Conservation (phyloP, 805 yeast genomes). For the Saccharomycopsis lassenensis region DNA sequence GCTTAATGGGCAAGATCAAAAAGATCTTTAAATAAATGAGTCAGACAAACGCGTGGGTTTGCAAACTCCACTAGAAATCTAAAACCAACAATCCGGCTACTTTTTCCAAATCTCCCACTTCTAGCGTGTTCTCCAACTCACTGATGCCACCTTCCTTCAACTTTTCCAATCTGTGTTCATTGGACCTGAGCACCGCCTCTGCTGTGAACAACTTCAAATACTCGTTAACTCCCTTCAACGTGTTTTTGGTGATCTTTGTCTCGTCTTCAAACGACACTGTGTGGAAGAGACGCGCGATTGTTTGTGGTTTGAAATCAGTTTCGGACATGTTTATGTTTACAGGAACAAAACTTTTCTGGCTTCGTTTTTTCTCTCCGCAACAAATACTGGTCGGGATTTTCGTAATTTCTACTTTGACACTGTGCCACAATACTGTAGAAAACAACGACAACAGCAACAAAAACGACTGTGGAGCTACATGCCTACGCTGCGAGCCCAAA, state of each 20-base stretch:
- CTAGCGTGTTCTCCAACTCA: conserved; percentile 29
- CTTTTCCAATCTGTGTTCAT: conserved; percentile 34
- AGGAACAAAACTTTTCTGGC: too few relatives aligned
- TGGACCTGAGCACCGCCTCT: conserved; percentile 49
- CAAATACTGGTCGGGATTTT: too few relatives aligned
- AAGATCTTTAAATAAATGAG: conserved; percentile 9
- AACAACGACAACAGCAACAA: too few relatives aligned
- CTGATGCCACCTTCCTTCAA: conserved; percentile 16
- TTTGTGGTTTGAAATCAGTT: conserved; percentile 17
- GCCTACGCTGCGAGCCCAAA: too few relatives aligned
- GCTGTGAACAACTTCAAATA: conserved; percentile 44
- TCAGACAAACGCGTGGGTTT: conserved; percentile 2
- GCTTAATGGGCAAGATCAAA: conserved; percentile 6
- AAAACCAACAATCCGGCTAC: conserved; percentile 46
- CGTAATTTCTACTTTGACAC: too few relatives aligned
- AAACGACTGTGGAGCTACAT: too few relatives aligned
- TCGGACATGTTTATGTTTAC: not conserved
- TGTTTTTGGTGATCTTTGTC: conserved; percentile 37
- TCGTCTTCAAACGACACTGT: conserved; percentile 20
- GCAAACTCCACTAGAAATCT: conserved; percentile 46
- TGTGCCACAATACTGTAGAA: too few relatives aligned
- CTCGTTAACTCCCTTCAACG: conserved; percentile 41
- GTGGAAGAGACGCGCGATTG: conserved; percentile 16
- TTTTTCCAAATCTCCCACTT: conserved; percentile 42
- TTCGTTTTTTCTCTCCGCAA: too few relatives aligned